Evolutionary conservation across 2,329 filamentous ascomycete species (phyloP), one percentile per base, ranked within the genome.

Genomic region (Neocucurbitaria cava): DNA sequence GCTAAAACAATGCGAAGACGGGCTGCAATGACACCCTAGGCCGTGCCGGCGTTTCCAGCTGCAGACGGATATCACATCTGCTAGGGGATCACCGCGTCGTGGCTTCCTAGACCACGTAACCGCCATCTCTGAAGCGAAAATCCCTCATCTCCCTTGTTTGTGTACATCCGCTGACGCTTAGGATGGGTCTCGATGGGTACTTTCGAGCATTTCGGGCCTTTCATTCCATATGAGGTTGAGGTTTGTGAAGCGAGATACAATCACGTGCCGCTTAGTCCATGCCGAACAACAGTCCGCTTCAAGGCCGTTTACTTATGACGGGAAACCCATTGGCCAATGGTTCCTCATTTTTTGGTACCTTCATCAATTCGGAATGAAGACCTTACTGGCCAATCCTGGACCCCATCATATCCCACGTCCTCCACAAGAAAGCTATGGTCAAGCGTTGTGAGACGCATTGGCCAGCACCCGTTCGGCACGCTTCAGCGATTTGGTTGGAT

Each of bases 21-120:
- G 64, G 72, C 71, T 77, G 75, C 74, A 75, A 77, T 78, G 76
- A 74, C 69, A 77, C 76, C 75, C 71, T 77, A 76, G 75, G 65
- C 72, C 67, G 69, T 75, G 68, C 75, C 67, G 75, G 70, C 70
- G 71, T 70, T 52, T 72, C 71, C 71, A 75, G 71, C 71, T 76
- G 77, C 76, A 77, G 69, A 73, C 58, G 70, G 66, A 70, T 74
- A 77, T 76, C 75, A 76, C 73, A 76, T 71, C 59, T 73, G 64
- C 70, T 73, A 73, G 69, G 70, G 65, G 72, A 72, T 74, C 66
- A 70, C 68, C 64, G 65, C 64, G 61, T 76, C 74, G 78, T 81
- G 78, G 78, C 77, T 77, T 73, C 70, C 54, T 72, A 65, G 62
- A 76, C 75, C 73, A 74, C 76, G 74, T 77, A 76, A 76, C 76